These are phyloP conservation scores for Paradendryphiella salina DNA, from an alignment of 2,329 filamentous ascomycete genomes.

Conservation along the genomic window DNA sequence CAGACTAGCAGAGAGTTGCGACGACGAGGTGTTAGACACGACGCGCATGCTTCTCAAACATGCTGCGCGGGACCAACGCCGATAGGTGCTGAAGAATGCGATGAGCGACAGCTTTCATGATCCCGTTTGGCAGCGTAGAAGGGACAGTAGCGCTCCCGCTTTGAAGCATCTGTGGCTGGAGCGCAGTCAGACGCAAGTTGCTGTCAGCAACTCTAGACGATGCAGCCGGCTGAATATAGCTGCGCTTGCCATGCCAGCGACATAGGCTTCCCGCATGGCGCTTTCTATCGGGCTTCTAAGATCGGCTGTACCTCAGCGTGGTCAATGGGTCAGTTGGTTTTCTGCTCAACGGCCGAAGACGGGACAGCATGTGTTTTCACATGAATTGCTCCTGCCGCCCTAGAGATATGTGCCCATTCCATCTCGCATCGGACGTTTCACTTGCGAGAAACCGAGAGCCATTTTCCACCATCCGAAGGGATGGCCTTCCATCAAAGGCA, in stretches of 20 bases:
- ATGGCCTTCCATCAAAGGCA: constrained; percentile 9
- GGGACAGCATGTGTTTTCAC: neutral
- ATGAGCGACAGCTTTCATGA: neutral
- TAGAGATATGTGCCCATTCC: too few relatives aligned
- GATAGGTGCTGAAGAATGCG: neutral
- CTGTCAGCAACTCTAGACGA: constrained; percentile 25
- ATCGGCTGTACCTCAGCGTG: neutral
- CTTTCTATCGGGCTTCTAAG: constrained; percentile 1
- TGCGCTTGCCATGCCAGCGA: constrained; percentile 9
- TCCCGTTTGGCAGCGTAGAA: neutral
- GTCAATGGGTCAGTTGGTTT: neutral
- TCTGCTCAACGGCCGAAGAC: neutral
- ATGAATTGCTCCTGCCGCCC: neutral
- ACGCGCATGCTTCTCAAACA: neutral
- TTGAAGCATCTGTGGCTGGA: constrained; percentile 10
- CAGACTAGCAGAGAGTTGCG: neutral
- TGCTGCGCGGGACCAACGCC: too few relatives aligned
- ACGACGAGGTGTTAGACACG: neutral
- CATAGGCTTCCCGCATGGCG: too few relatives aligned
- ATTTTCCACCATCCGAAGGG: constrained; percentile 19
- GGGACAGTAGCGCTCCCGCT: neutral
- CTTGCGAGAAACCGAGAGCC: constrained; percentile 24
- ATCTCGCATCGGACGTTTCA: constrained; percentile 2
- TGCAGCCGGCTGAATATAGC: constrained; percentile 20
- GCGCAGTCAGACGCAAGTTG: constrained; percentile 12